Percentiles rank a stretch among this genome's conserved stretches.
These are phyloP conservation scores for Entrophospora sp. DNA, from an alignment of 192 early-diverging fungal species.

Conservation along the genomic window DNA sequence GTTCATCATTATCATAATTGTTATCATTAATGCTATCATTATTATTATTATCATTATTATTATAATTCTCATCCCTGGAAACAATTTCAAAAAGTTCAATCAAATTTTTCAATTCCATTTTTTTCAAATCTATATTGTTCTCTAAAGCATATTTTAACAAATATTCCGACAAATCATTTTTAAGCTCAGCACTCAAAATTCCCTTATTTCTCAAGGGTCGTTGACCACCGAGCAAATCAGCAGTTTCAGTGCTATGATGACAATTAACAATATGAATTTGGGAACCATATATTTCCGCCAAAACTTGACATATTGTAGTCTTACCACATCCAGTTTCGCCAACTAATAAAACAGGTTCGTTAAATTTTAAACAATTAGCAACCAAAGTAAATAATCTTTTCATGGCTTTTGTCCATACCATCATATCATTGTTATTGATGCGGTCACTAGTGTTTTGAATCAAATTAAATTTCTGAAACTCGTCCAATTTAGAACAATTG, in stretches of 20 bases:
- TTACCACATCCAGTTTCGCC: conserved; percentile 99
- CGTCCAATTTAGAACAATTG: conserved; percentile 39
- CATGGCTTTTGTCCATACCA: conserved; percentile 96
- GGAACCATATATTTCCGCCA: conserved; percentile 54
- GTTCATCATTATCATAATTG: too few species aligned
- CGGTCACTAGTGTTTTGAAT: background rate
- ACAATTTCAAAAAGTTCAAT: conserved; percentile 26
- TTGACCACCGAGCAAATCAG: conserved; percentile 90
- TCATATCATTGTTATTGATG: conserved; percentile 25
- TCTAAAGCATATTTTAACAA: conserved; percentile 16
- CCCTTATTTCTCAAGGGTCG: conserved; percentile 78
- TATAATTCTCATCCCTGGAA: conserved; percentile 18
- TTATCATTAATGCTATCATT: too few species aligned
- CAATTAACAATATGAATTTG: conserved; percentile 88
- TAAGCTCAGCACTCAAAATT: conserved; percentile 40
- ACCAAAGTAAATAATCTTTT: conserved; percentile 81
- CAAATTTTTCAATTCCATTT: conserved; percentile 25
- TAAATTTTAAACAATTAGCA: conserved; percentile 62
- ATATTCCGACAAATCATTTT: conserved; percentile 29
- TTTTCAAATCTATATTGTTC: conserved; percentile 20
- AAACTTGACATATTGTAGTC: conserved; percentile 94
- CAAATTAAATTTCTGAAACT: conserved; percentile 39
- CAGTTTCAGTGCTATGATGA: conserved; percentile 92
- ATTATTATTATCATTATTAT: too few species aligned
- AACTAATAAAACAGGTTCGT: conserved; percentile 89